These are phyloP conservation scores for Ceratobasidium sp. DNA, from an alignment of 1,284 basidiomycete genomes.

Conservation along the genomic window DNA sequence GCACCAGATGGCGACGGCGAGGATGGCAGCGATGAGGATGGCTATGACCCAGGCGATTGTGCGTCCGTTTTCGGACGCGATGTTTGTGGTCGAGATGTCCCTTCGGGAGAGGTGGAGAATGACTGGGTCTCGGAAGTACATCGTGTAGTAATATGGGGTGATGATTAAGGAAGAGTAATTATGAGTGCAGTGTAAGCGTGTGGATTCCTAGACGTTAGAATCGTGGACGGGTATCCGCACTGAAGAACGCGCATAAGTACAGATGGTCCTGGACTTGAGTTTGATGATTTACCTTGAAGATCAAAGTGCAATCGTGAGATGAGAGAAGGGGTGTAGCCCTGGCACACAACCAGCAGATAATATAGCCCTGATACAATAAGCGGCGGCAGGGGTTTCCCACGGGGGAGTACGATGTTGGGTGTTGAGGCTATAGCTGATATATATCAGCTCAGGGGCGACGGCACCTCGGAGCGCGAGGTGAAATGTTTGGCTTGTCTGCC, in stretches of 20 bases:
- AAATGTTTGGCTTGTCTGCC: neutral
- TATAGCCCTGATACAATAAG: neutral
- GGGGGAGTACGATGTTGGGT: neutral
- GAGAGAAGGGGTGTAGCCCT: neutral
- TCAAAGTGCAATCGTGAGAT: slow-evolving; percentile 9
- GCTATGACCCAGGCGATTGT: slow-evolving; percentile 23
- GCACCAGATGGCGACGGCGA: slow-evolving; percentile 28
- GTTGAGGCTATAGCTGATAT: slow-evolving; percentile 19
- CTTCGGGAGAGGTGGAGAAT: neutral
- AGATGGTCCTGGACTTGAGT: too few relatives aligned
- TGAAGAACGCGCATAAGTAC: neutral
- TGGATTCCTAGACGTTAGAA: neutral
- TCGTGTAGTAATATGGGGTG: neutral
- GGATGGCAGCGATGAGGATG: slow-evolving; percentile 10
- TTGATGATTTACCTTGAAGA: neutral
- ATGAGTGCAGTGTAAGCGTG: neutral
- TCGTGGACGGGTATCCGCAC: slow-evolving; percentile 16
- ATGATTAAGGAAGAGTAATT: neutral
- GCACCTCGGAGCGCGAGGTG: neutral
- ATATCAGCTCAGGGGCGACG: slow-evolving; percentile 4
- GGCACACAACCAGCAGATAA: neutral
- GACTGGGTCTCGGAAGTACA: slow-evolving; percentile 8
- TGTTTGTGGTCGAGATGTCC: neutral
- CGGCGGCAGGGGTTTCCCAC: neutral
- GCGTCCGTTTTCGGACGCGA: neutral